Percentiles rank a stretch among this genome's conserved stretches.
These are phyloP conservation scores for Fraxinus sp. DNA, from an alignment of 305 asterid species.

Conservation along the genomic window DNA sequence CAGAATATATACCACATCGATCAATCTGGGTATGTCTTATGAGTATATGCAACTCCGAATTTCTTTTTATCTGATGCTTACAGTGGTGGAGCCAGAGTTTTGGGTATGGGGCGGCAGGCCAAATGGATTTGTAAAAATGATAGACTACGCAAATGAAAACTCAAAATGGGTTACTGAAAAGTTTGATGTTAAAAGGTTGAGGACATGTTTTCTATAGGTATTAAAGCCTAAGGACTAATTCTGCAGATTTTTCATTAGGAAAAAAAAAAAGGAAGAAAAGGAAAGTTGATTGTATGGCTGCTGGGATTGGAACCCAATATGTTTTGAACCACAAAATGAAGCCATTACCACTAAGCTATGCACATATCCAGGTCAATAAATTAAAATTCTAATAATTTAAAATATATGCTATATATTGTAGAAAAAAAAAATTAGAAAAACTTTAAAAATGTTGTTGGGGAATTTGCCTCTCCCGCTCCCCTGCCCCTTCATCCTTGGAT, in stretches of 20 bases:
- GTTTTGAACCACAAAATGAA: background rate
- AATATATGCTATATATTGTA: too few species aligned
- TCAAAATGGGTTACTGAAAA: background rate
- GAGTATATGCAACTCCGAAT: background rate
- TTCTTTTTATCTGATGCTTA: slow-evolving; percentile 4
- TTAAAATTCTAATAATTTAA: too few species aligned
- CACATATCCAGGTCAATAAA: background rate
- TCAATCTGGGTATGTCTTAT: background rate
- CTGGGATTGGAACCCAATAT: background rate
- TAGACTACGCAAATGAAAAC: background rate
- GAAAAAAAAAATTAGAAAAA: too few species aligned
- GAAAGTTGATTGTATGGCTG: background rate
- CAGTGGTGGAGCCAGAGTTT: background rate
- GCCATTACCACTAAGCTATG: background rate
- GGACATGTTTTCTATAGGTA: background rate
- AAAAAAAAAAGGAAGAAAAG: background rate
- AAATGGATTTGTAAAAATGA: background rate
- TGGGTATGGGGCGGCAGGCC: background rate
- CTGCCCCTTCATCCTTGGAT: background rate
- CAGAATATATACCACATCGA: background rate
- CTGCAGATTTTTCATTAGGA: background rate
- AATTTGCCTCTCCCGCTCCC: background rate
- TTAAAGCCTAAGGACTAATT: background rate
- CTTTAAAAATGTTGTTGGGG: background rate
- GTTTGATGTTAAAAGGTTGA: background rate